A percentile compares a stretch with the other conserved stretches of the same genome.
Conservation (phyloP, 2,329 filamentous ascomycete species). For the Magnaporthiopsis incrustans region DNA sequence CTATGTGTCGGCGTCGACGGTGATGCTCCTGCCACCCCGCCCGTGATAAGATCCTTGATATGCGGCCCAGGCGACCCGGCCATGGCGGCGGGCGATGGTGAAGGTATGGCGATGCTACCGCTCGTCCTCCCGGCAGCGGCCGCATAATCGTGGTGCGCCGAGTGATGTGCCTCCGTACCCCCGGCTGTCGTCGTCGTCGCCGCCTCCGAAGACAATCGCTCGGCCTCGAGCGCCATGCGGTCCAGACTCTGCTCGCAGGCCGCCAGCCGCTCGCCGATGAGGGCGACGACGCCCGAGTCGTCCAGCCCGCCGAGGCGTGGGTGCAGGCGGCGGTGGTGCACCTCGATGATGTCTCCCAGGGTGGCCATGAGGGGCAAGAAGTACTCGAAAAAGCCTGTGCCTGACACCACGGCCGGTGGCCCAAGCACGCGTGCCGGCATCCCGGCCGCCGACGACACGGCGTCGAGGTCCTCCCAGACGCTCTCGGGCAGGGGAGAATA, state of each 20-base stretch:
- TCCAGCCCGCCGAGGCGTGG: conserved; percentile 31
- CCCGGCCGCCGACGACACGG: conserved; percentile 17
- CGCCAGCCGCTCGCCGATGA: conserved; percentile 28
- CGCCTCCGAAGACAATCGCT: conserved; percentile 4
- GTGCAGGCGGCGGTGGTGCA: conserved; percentile 35
- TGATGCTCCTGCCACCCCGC: conserved; percentile 3
- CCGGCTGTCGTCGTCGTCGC: conserved; percentile 1
- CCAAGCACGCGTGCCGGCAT: conserved; percentile 28
- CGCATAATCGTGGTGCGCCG: background rate
- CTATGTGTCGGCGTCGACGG: background rate
- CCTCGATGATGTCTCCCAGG: conserved; percentile 39
- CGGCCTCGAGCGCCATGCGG: conserved; percentile 18
- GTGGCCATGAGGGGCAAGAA: conserved; percentile 42
- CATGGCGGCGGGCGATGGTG: background rate
- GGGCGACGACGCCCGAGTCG: conserved; percentile 23
- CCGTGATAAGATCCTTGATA: conserved; percentile 17
- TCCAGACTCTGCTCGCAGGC: conserved; percentile 31
- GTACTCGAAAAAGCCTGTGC: conserved; percentile 39
- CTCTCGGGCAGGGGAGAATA: conserved; percentile 31
- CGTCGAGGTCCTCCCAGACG: conserved; percentile 31
- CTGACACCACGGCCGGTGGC: conserved; percentile 29
- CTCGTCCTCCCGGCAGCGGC: background rate
- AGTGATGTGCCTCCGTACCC: background rate
- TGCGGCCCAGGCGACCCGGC: conserved; percentile 11
- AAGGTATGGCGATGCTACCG: background rate